A percentile compares a stretch with the other conserved stretches of the same genome.
Conservation (phyloP, 441 rosid species). For the Raphanus hybrid region DNA sequence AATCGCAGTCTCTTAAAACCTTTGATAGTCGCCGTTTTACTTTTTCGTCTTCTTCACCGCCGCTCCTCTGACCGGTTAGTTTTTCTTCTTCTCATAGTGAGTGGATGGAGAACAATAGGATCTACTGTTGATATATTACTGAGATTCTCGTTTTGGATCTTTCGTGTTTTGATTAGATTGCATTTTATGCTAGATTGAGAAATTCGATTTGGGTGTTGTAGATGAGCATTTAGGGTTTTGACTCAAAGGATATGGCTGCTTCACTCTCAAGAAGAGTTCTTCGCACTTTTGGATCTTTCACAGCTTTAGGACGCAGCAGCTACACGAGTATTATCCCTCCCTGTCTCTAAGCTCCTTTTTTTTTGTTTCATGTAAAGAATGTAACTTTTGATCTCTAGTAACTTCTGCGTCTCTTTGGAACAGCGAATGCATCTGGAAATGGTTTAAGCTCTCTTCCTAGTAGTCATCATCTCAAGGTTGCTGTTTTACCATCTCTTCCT, state of each 20-base stretch:
- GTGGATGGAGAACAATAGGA: background rate
- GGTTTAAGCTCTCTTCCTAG: slow-evolving; percentile 30
- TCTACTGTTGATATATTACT: background rate
- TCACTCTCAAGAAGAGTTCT: slow-evolving; percentile 52
- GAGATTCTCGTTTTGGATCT: background rate
- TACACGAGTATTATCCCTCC: background rate
- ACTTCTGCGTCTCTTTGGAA: background rate
- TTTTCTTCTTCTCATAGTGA: background rate
- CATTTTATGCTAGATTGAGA: background rate
- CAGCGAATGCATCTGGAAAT: slow-evolving; percentile 26
- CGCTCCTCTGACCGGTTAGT: slow-evolving; percentile 28
- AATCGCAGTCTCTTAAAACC: slow-evolving; percentile 2
- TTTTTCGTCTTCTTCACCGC: background rate
- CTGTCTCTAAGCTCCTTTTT: slow-evolving; percentile 18
- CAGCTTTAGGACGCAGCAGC: slow-evolving; percentile 30
- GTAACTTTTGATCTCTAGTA: background rate
- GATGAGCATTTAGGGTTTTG: slow-evolving; percentile 32
- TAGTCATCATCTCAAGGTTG: slow-evolving; percentile 22
- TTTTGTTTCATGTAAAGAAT: background rate
- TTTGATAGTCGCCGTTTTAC: slow-evolving; percentile 9
- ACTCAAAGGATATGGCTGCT: slow-evolving; percentile 53
- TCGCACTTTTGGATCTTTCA: slow-evolving; percentile 49
- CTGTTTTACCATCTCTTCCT: background rate
- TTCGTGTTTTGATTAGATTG: background rate
- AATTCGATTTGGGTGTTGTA: slow-evolving; percentile 27